phyloP scores from a whole-genome alignment of 1,139 yeast genomes.

The Pichia sp. region DNA sequence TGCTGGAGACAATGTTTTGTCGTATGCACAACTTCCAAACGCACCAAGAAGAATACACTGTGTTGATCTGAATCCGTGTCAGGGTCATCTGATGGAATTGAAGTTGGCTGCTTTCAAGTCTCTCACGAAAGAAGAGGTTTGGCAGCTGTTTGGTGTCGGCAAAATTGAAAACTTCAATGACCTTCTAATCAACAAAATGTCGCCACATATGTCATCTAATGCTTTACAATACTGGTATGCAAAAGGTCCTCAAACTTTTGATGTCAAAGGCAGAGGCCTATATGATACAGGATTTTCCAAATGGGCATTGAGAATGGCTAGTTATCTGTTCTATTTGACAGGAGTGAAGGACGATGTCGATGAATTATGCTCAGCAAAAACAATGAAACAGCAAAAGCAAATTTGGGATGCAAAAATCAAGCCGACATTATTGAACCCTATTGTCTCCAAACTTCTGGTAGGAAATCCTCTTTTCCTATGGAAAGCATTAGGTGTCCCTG shows the following conservation, averaged over 20 bases:
- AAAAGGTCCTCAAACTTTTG: slow-evolving; percentile 56
- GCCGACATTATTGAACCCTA: slow-evolving; percentile 67
- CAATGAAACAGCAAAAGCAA: slow-evolving; percentile 55
- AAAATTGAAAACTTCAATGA: slow-evolving; percentile 49
- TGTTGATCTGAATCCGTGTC: slow-evolving; percentile 80
- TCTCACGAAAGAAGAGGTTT: slow-evolving; percentile 54
- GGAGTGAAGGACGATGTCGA: slow-evolving; percentile 52
- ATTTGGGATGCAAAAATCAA: slow-evolving; percentile 62
- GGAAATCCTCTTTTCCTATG: slow-evolving; percentile 82
- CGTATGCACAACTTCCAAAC: slow-evolving; percentile 65
- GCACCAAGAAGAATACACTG: slow-evolving; percentile 79
- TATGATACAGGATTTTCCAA: slow-evolving; percentile 81
- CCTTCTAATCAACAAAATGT: slow-evolving; percentile 50
- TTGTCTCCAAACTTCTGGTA: slow-evolving; percentile 60
- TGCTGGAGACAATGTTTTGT: slow-evolving; percentile 77
- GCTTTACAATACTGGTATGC: slow-evolving; percentile 79
- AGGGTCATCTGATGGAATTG: slow-evolving; percentile 73
- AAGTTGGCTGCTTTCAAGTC: slow-evolving; percentile 67
- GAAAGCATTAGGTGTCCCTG: slow-evolving; percentile 86
- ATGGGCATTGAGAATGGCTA: slow-evolving; percentile 75
- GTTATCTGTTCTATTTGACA: slow-evolving; percentile 51
- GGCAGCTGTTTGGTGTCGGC: slow-evolving; percentile 78
- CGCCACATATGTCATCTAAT: slow-evolving; percentile 71
- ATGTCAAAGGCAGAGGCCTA: slow-evolving; percentile 52
- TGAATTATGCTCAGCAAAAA: slow-evolving; percentile 53